A percentile compares a stretch with the other conserved stretches of the same genome.
These are phyloP conservation scores for Lithohypha guttulata DNA, from an alignment of 2,329 filamentous ascomycete species.

Conservation along the genomic window DNA sequence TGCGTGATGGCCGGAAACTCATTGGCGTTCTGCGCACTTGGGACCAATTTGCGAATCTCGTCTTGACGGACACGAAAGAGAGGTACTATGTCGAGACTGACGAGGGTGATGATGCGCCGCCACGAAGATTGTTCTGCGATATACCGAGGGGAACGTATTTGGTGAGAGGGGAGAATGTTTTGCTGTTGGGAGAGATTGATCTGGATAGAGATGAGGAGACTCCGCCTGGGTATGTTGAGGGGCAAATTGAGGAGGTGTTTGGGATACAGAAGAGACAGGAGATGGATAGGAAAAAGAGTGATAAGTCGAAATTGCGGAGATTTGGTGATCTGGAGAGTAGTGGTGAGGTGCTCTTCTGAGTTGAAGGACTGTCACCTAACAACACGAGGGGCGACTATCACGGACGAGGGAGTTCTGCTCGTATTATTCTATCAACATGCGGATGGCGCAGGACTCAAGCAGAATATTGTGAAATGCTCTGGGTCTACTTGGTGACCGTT, in stretches of 20 bases:
- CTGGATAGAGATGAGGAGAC: conserved; percentile 89
- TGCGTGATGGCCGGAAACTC: conserved; percentile 88
- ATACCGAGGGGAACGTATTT: conserved; percentile 78
- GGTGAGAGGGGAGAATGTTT: conserved; percentile 92
- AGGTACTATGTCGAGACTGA: conserved; percentile 56
- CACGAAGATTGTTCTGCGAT: conserved; percentile 64
- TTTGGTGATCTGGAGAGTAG: conserved; percentile 66
- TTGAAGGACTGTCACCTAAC: not conserved
- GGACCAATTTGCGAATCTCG: conserved; percentile 97
- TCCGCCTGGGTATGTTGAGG: conserved; percentile 56
- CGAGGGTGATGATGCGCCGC: too few relatives aligned
- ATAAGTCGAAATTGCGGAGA: conserved; percentile 62
- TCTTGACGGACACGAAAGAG: conserved; percentile 86
- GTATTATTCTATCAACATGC: conserved; percentile 9
- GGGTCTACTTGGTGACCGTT: conserved; percentile 11
- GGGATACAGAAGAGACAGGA: conserved; percentile 64
- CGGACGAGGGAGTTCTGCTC: not conserved
- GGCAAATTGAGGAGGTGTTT: conserved; percentile 58
- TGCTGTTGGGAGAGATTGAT: conserved; percentile 90
- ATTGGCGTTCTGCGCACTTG: conserved; percentile 87
- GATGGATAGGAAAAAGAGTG: conserved; percentile 54
- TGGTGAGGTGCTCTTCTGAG: conserved; percentile 61
- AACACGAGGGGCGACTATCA: too few relatives aligned
- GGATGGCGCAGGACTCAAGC: conserved; percentile 23
- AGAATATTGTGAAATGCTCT: conserved; percentile 46